These are phyloP conservation scores for Metarhizium robertsii DNA, from an alignment of 2,329 filamentous ascomycete species.

Conservation along the genomic window DNA sequence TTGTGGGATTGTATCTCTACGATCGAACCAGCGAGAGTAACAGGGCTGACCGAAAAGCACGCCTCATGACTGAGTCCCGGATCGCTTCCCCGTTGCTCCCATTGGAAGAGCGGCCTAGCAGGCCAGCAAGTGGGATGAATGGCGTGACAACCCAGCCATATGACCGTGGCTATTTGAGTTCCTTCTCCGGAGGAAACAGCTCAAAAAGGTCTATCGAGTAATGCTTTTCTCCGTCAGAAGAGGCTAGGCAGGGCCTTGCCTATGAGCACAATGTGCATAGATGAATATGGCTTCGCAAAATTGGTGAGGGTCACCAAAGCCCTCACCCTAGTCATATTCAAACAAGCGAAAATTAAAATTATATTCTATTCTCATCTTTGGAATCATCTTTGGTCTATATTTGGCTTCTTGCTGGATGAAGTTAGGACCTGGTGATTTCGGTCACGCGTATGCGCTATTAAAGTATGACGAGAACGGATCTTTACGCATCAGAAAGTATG, in stretches of 20 bases:
- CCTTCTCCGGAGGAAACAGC: constrained; percentile 29
- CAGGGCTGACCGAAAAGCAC: constrained; percentile 75
- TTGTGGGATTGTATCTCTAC: constrained; percentile 88
- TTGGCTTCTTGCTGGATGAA: background rate
- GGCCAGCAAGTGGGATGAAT: background rate
- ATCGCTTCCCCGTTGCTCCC: constrained; percentile 52
- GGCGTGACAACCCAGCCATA: constrained; percentile 28
- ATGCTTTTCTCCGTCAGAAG: constrained; percentile 33
- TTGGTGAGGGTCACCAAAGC: background rate
- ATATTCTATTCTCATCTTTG: background rate
- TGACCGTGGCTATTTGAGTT: constrained; percentile 34
- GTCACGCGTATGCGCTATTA: background rate
- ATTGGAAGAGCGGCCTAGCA: constrained; percentile 35
- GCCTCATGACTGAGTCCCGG: constrained; percentile 42
- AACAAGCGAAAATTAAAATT: background rate
- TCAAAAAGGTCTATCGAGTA: constrained; percentile 49
- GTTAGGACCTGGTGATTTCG: background rate
- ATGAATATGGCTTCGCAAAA: background rate
- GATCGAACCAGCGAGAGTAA: constrained; percentile 84
- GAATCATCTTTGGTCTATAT: background rate
- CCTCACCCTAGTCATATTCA: background rate
- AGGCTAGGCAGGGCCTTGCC: constrained; percentile 8
- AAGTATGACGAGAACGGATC: background rate
- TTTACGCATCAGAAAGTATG: background rate
- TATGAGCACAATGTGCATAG: background rate